Evolutionary conservation across 192 early-diverging fungal species (phyloP), one percentile per base, ranked within the genome.

Genomic region (Rhizophagus prolifer): DNA sequence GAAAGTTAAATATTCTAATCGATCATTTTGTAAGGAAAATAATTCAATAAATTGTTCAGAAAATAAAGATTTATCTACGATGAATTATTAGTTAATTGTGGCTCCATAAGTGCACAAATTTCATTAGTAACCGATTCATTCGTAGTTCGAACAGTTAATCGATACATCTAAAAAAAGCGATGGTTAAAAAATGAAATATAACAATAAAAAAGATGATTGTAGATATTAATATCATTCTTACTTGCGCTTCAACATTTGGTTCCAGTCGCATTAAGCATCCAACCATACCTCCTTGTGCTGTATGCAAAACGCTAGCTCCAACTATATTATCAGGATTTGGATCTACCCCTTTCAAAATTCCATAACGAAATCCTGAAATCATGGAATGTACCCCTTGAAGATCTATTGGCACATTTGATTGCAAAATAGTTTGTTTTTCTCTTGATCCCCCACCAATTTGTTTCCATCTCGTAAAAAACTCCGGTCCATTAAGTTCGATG

Each of bases 401-500:
- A 47, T 91, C 83, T 41, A 90, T 88, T 9, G 84, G 78, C 0
- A 77, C 78, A 4, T 76, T 67, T 34, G 85, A 77, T 47, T 85
- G 82, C 75, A 91, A 91, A n/a, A 96, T 86, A 26, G 81, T 83
- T 83, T 96, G 95, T 23, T 83, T 84, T 78, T 99, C 97, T 28
- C 95, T 86, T 3, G 90, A 91, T 1, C 94, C 81, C 0, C 94
- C 95, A 31, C 96, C 96, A 82, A 99, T 93, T 84, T 98, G 97
- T 80, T 92, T 92, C 98, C 98, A 99, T 23, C 97, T 86, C 13
- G 84, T 81, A 77, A 99, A 96, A 80, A 96, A 99, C 76, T 94
- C 94, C 9, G 78, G 38, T 8, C 92, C 88, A 28, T 90, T 77
- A 63, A 99, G 88, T 50, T 85, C 82, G 14, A 96, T 93, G 2